Conservation (phyloP, 163 green algal genomes). For the Volvox carteri region DNA sequence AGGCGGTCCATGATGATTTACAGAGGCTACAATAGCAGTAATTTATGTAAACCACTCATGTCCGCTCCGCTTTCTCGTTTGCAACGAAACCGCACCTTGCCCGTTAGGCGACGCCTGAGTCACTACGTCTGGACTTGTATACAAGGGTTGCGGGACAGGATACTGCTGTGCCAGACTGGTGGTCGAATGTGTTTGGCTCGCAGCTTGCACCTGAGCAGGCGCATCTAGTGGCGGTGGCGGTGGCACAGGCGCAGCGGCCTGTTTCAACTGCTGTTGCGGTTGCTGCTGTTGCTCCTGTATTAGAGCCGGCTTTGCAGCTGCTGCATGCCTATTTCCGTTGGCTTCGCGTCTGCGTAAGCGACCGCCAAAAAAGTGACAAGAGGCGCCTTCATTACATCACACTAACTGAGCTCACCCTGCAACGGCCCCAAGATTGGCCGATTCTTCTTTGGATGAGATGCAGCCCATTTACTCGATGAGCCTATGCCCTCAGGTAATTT, state of each 20-base stretch:
- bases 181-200: background rate
- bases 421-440: background rate
- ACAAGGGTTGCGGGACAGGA: slow-evolving; percentile 31
- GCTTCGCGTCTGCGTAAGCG: slow-evolving; percentile 9
- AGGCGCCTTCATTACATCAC: background rate
- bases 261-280: background rate
- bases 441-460: slow-evolving; percentile 17
- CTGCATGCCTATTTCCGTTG: background rate
- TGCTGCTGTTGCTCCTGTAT: background rate
- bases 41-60: background rate
- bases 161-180: background rate
- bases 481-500: background rate
- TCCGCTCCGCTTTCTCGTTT: background rate
- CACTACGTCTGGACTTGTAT: slow-evolving; percentile 1
- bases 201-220: background rate
- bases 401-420: background rate
- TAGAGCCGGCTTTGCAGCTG: background rate
- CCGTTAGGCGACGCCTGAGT: background rate
- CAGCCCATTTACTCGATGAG: slow-evolving; percentile 8
- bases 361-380: background rate
- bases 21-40: background rate
- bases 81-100: background rate
- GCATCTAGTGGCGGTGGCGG: background rate
- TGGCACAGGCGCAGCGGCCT: background rate
- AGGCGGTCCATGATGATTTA: slow-evolving; percentile 13